Evolutionary conservation across 1,284 basidiomycete genomes (phyloP).

Genomic region (Irpex sp.): DNA sequence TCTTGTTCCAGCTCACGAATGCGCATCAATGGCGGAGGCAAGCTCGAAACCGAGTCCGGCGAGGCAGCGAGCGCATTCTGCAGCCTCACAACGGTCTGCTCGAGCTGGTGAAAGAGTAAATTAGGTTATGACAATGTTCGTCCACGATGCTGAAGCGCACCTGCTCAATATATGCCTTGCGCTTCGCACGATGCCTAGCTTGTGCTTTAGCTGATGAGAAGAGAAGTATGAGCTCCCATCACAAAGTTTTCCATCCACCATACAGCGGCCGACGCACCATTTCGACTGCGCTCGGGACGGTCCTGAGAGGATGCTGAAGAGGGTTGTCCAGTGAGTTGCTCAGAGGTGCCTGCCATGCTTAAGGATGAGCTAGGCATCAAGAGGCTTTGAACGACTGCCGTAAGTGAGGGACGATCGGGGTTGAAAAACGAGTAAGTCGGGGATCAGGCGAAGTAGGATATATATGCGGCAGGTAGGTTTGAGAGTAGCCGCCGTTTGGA

Average conservation of each 20-base stretch:
- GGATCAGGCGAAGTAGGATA: constrained; percentile 18
- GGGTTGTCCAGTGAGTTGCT: constrained; percentile 9
- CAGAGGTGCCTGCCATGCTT: constrained; percentile 8
- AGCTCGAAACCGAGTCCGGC: constrained; percentile 63
- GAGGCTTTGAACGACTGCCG: constrained; percentile 20
- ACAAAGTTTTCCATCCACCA: background rate
- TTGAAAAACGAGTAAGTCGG: constrained; percentile 21
- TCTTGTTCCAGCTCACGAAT: constrained; percentile 77
- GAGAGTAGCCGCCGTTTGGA: constrained; percentile 19
- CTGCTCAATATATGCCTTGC: constrained; percentile 91
- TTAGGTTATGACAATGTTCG: background rate
- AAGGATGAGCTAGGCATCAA: constrained; percentile 29
- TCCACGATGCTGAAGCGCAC: constrained; percentile 37
- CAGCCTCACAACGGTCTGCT: constrained; percentile 77
- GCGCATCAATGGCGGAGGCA: constrained; percentile 65
- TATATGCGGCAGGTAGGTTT: constrained; percentile 24
- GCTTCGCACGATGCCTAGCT: constrained; percentile 86
- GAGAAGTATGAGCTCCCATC: constrained; percentile 1
- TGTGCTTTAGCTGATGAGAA: constrained; percentile 57
- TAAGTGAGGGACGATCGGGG: constrained; percentile 29
- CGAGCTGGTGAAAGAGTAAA: constrained; percentile 45
- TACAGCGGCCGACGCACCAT: constrained; percentile 19
- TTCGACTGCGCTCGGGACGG: constrained; percentile 57
- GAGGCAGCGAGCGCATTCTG: constrained; percentile 68
- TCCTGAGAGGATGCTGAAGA: constrained; percentile 21